Conservation (phyloP, 1,139 yeast genomes). For the Pichia sp. region DNA sequence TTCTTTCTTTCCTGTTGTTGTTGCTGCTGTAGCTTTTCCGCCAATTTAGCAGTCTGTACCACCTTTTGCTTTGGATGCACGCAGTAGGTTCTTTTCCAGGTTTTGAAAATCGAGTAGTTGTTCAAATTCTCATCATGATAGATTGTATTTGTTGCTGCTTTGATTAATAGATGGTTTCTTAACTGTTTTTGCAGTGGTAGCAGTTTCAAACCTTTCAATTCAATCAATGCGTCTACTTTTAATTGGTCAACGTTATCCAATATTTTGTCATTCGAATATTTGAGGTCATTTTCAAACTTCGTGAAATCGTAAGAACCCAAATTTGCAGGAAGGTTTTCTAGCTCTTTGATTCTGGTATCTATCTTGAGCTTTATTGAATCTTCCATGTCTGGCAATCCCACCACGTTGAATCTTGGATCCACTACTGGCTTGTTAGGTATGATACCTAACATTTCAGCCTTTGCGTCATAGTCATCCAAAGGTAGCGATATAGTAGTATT, state of each 20-base stretch:
- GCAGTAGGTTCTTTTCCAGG: conserved; percentile 60
- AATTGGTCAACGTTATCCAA: conserved; percentile 43
- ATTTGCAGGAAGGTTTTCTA: conserved; percentile 53
- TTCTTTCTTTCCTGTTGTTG: conserved; percentile 48
- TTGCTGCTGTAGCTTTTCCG: conserved; percentile 48
- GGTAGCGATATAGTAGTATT: conserved; percentile 13
- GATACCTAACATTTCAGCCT: conserved; percentile 32
- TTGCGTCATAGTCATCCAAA: conserved; percentile 27
- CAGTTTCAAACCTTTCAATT: conserved; percentile 74
- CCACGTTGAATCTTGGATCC: conserved; percentile 68
- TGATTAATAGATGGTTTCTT: conserved; percentile 67
- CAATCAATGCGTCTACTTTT: conserved; percentile 61
- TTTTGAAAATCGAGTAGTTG: conserved; percentile 63
- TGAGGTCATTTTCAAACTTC: conserved; percentile 51
- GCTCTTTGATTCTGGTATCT: conserved; percentile 64
- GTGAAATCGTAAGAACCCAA: conserved; percentile 54
- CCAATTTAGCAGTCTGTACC: conserved; percentile 41
- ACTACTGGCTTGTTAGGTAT: conserved; percentile 47
- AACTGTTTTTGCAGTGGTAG: conserved; percentile 81
- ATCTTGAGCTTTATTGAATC: conserved; percentile 51
- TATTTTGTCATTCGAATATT: conserved; percentile 51
- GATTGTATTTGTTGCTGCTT: conserved; percentile 62
- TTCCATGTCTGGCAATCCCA: conserved; percentile 52
- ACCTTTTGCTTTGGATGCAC: conserved; percentile 68
- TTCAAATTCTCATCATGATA: conserved; percentile 44